Conservation (phyloP, 2,329 filamentous ascomycete genomes). For the Elsinoe arachidis region DNA sequence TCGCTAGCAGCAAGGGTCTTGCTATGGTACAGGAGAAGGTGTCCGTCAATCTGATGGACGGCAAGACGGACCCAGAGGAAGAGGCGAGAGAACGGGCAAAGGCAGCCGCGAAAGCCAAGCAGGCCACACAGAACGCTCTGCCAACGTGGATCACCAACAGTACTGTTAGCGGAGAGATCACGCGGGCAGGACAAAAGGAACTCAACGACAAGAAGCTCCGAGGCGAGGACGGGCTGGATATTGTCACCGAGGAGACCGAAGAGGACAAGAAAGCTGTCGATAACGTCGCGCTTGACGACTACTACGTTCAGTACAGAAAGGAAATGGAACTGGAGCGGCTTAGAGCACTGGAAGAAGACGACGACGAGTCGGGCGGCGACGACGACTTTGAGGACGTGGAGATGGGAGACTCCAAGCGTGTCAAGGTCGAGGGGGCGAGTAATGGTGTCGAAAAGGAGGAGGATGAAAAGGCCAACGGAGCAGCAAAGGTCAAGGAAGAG, state of each 20-base stretch:
- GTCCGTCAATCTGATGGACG: slow-evolving; percentile 27
- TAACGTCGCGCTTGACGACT: slow-evolving; percentile 53
- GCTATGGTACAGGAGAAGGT: slow-evolving; percentile 29
- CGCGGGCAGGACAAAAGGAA: slow-evolving; percentile 31
- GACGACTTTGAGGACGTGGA: slow-evolving; percentile 49
- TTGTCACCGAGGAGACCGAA: slow-evolving; percentile 36
- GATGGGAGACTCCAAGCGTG: slow-evolving; percentile 32
- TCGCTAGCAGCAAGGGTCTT: slow-evolving; percentile 28
- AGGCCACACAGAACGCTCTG: slow-evolving; percentile 29
- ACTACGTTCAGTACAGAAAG: slow-evolving; percentile 58
- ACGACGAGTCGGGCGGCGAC: slow-evolving; percentile 31
- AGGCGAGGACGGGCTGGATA: slow-evolving; percentile 26
- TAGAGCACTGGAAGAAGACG: slow-evolving; percentile 41
- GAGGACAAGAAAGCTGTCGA: slow-evolving; percentile 42
- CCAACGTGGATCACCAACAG: slow-evolving; percentile 30
- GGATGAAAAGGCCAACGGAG: slow-evolving; percentile 24
- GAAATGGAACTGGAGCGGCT: slow-evolving; percentile 43
- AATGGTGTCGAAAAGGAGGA: slow-evolving; percentile 31
- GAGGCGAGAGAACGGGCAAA: slow-evolving; percentile 24
- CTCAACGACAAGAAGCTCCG: slow-evolving; percentile 31
- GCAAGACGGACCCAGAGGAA: slow-evolving; percentile 27
- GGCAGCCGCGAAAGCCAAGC: slow-evolving; percentile 17
- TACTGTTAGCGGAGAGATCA: slow-evolving; percentile 37
- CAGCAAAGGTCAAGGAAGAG: slow-evolving; percentile 11
- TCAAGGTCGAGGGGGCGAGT: slow-evolving; percentile 28